phyloP scores from a whole-genome alignment of 2,329 filamentous ascomycete genomes.

The Fusarium sp. region DNA sequence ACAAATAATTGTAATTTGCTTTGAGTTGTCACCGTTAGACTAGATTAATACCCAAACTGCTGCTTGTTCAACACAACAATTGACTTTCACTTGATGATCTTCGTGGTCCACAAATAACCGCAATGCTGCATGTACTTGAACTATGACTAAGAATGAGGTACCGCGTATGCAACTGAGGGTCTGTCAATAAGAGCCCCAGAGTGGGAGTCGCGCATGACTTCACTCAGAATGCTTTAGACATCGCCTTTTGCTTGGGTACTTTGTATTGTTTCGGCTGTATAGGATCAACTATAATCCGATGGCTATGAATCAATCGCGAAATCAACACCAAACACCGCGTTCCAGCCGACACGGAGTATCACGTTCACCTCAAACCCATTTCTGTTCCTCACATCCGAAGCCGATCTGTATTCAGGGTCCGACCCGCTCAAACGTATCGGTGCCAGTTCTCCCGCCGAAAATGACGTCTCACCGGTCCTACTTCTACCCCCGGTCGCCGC shows the following conservation, averaged over 20 bases:
- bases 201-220: background rate
- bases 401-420: constrained; percentile 6
- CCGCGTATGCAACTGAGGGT: no score
- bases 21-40: constrained; percentile 6
- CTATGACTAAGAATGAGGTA: background rate
- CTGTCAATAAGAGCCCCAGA: background rate
- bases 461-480: constrained; percentile 35
- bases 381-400: background rate
- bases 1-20: constrained; percentile 2
- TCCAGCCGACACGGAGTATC: background rate
- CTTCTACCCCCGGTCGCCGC: constrained; percentile 14
- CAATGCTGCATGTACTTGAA: background rate
- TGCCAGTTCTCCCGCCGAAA: constrained; percentile 33
- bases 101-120: background rate
- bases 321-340: background rate
- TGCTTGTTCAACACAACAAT: constrained; percentile 4
- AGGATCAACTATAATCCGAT: background rate
- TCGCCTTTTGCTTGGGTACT: background rate
- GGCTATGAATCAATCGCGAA: background rate
- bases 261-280: background rate
- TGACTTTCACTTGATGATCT: background rate
- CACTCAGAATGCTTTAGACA: background rate
- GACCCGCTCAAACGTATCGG: constrained; percentile 19
- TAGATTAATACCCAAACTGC: constrained; percentile 28
- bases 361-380: background rate